Evolutionary conservation across 2,329 filamentous ascomycete species (phyloP), one percentile per base, ranked within the genome.

Genomic region (Fusarium zealandicum): DNA sequence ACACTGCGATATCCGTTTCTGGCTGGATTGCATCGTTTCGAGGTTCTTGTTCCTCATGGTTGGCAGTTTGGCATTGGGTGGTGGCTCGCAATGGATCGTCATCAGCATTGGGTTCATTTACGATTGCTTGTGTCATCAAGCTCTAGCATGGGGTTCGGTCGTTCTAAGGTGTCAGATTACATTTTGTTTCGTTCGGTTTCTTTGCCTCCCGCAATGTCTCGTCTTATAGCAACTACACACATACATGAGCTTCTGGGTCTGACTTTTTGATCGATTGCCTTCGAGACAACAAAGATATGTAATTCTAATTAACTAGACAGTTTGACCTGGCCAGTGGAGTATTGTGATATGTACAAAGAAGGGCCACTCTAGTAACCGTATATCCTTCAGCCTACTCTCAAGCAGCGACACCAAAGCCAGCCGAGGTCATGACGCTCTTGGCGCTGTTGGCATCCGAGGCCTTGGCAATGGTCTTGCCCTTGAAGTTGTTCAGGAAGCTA

Each of bases 391-490:
- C 35, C 32, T 25, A 18, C 31, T 32, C 17, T 40, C 28, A 28
- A 31, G 31, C 39, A 50, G 78, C 67, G 44, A 71, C 75, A 22
- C 80, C 80, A 55, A 82, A 75, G 8, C 80, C 80, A 60, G 80
- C 79, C 33, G 69, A 74, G 51, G 64, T 70, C 13, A 66, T 65
- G 42, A 79, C 73, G 32, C 57, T 72, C 45, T 74, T 69, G 57
- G 71, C 75, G 20, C 70, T 70, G 38, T 62, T 64, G 41, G 70
- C 70, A 20, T 73, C 62, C 12, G 62, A 51, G 12, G 80, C 78
- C 51, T 73, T 63, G 11, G 82, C 82, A 59, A 84, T 68, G 54
- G 76, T 80, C 76, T 82, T 81, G 54, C 80, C 80, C 41, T 72
- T 69, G 69, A 85, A 84, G 64, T 79, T 75, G 50, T 62, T 42